Conservation (phyloP, 495 filamentous ascomycete genomes). For the Penicillium salamii region DNA sequence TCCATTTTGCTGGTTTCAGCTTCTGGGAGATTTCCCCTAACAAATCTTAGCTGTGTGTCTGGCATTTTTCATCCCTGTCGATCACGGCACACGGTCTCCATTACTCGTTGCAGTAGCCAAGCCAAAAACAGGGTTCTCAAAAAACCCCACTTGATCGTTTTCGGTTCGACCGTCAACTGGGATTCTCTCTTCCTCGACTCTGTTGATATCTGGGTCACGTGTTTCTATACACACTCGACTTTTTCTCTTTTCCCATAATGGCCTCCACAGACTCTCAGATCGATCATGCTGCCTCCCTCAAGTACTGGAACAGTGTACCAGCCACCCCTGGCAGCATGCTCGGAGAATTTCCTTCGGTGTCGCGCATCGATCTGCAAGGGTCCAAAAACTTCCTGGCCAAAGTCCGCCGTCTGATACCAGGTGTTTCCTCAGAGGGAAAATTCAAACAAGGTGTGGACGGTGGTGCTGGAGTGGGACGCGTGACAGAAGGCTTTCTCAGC, state of each 20-base stretch:
- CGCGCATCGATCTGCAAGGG: constrained; percentile 71
- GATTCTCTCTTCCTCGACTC: too few species aligned
- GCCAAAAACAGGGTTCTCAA: too few species aligned
- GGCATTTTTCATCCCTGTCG: constrained; percentile 5
- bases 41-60: background rate
- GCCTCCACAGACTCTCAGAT: constrained; percentile 24
- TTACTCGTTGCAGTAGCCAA: background rate
- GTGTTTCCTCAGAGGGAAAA: constrained; percentile 17
- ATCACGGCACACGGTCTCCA: constrained; percentile 6
- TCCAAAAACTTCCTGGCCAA: constrained; percentile 76
- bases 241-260: background rate
- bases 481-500: constrained; percentile 55
- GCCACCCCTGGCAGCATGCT: constrained; percentile 80
- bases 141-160: too few species aligned
- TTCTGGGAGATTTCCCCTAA: too few species aligned
- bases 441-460: constrained; percentile 52
- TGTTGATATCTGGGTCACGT: background rate
- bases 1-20: too few species aligned
- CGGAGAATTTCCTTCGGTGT: constrained; percentile 70
- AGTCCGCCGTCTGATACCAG: constrained; percentile 49
- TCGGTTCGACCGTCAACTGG: too few species aligned
- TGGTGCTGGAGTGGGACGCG: constrained; percentile 61
- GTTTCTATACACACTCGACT: background rate
- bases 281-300: constrained; percentile 35
- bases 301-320: constrained; percentile 74